These are phyloP conservation scores for Stropharia rugosoannulata DNA, from an alignment of 768 basidiomycete genomes.

Conservation along the genomic window DNA sequence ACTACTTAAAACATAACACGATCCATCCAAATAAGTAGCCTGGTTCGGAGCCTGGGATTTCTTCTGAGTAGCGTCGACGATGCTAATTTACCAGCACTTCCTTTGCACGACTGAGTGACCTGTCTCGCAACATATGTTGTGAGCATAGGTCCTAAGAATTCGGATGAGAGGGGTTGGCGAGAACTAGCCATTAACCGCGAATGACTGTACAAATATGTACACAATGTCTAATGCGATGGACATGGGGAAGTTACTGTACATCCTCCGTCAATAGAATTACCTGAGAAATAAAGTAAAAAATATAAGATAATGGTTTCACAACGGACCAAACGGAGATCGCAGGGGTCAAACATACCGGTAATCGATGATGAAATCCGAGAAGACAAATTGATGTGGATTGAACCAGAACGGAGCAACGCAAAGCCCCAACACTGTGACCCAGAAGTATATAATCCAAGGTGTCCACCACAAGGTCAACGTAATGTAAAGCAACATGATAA, in stretches of 20 bases:
- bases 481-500: slow-evolving; percentile 92
- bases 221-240: no score
- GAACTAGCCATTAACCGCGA: no score
- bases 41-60: no score
- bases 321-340: neutral
- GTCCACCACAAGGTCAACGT: slow-evolving; percentile 92
- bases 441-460: slow-evolving; percentile 94
- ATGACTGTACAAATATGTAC: no score
- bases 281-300: slow-evolving; percentile 39
- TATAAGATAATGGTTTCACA: slow-evolving; percentile 4
- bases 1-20: no score
- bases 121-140: no score
- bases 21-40: no score
- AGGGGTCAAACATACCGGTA: slow-evolving; percentile 57
- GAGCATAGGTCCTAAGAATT: no score
- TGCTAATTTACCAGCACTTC: no score
- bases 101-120: no score
- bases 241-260: slow-evolving; percentile 96
- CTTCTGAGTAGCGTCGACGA: no score
- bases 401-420: slow-evolving; percentile 97
- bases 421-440: slow-evolving; percentile 90
- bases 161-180: no score
- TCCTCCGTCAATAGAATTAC: slow-evolving; percentile 99
- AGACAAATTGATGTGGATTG: slow-evolving; percentile 98
- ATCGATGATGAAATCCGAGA: slow-evolving; percentile 96